Evolutionary conservation across 306 rosid genomes (phyloP), one percentile per base, ranked within the genome.

Genomic region (Cucumis cinereus): DNA sequence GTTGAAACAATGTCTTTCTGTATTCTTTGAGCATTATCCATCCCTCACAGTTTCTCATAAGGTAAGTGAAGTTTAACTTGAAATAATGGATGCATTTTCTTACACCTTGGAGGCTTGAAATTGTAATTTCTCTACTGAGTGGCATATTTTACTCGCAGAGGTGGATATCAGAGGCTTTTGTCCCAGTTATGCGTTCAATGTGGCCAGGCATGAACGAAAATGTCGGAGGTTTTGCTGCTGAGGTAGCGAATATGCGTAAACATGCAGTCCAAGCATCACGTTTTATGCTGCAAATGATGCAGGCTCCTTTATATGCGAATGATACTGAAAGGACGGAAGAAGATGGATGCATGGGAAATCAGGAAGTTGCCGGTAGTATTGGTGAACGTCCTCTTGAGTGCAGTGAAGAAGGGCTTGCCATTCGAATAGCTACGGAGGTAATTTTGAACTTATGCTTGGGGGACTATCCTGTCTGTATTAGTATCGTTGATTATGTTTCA

Each of bases 211-310:
- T 92, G 43, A 79, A 82, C 69, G 97, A 93, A 60, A 90, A 86
- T 70, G 61, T 88, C 8, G 90, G 88, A 76, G 90, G 88, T 80
- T 92, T 96, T 78, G 1, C 87, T 16, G 28, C 54, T 24, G 17
- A 81, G 77, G 89, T 94, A 74, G 88, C 92, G 74, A 91, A 86
- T 81, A 83, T 90, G 92, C 97, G 93, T 47, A 94, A 94, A 85
- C 90, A 88, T 79, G 97, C 90, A 26, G 95, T 94, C 79, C 97
- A 87, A 84, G 99, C 96, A 82, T 92, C 97, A 52, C 95, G 92
- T 30, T 94, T 92, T 80, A 92, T 94, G 97, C 85, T 94, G 86
- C 96, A 94, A 85, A 91, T 94, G 97, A 83, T 92, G 87, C 95
- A 89, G 85, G 85, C 84, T 77, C 93, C 96, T 41, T 84, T 90